These are phyloP conservation scores for Alternaria brassicicola DNA, from an alignment of 2,329 filamentous ascomycete genomes.

Conservation along the genomic window DNA sequence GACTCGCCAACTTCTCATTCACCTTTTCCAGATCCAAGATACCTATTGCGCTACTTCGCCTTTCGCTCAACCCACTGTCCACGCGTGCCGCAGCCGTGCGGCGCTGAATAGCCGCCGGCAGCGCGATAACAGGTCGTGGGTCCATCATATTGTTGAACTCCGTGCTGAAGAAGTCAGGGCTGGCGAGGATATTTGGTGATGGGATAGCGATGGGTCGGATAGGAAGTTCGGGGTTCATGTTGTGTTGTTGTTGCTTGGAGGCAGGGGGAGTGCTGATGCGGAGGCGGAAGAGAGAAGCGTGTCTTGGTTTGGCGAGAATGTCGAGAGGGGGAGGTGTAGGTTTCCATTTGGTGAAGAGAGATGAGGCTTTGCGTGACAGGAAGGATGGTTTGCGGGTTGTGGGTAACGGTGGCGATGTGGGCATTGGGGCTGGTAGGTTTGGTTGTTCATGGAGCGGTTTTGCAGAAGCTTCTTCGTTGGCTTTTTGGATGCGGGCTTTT, in stretches of 20 bases:
- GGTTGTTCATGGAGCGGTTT: constrained; percentile 3
- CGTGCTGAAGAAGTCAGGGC: constrained; percentile 6
- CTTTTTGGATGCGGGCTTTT: not conserved
- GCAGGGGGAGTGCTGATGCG: constrained; percentile 16
- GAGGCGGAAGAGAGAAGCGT: constrained; percentile 21
- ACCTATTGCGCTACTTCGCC: constrained; percentile 7
- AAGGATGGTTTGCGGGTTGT: constrained; percentile 1
- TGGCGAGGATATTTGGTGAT: constrained; percentile 1
- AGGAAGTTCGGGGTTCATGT: not conserved
- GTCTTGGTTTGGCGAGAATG: constrained; percentile 15
- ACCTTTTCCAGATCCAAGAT: constrained; percentile 15
- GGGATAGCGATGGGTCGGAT: not conserved
- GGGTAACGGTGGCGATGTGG: constrained; percentile 3
- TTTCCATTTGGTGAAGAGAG: constrained; percentile 14
- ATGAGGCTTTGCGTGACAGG: constrained; percentile 16
- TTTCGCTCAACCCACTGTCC: constrained; percentile 11
- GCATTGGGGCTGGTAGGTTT: not conserved
- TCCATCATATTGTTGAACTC: not conserved
- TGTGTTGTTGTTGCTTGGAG: not conserved
- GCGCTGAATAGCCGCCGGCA: not conserved
- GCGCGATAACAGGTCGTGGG: not conserved
- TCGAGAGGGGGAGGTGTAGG: not conserved
- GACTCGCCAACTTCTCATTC: constrained; percentile 2
- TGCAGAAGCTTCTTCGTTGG: not conserved
- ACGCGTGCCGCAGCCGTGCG: constrained; percentile 5